A percentile compares a stretch with the other conserved stretches of the same genome.
phyloP scores from a whole-genome alignment of 306 rosid genomes.

The Dalbergia cultrata region DNA sequence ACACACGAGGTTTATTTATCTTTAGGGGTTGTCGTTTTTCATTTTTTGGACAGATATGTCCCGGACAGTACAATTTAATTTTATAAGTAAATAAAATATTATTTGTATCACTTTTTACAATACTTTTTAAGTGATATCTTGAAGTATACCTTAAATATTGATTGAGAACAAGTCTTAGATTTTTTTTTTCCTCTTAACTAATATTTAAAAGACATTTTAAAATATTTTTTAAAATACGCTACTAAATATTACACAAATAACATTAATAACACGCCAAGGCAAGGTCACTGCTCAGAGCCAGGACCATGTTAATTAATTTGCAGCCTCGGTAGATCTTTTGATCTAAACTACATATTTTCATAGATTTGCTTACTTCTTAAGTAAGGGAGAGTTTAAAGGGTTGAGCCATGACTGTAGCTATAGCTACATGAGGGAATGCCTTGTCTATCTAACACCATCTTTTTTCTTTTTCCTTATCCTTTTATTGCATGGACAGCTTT shows the following conservation, averaged over 20 bases:
- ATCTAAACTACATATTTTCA: neutral
- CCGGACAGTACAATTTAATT: conserved; percentile 21
- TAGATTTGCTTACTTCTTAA: conserved; percentile 44
- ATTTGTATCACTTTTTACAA: too few relatives aligned
- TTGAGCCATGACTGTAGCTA: conserved; percentile 26
- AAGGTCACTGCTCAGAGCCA: neutral
- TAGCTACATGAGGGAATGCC: conserved; percentile 51
- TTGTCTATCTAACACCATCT: neutral
- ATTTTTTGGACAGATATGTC: conserved; percentile 51
- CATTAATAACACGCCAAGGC: neutral
- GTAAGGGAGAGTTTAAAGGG: conserved; percentile 40
- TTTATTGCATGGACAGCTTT: neutral
- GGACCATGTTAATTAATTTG: neutral
- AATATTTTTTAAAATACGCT: too few relatives aligned
- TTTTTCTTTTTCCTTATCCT: neutral
- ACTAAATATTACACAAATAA: too few relatives aligned
- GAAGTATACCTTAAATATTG: too few relatives aligned
- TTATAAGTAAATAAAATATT: too few relatives aligned
- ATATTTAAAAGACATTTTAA: too few relatives aligned
- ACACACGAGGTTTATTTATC: conserved; percentile 29
- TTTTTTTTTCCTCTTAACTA: too few relatives aligned
- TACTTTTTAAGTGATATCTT: too few relatives aligned
- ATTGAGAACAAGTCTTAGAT: too few relatives aligned
- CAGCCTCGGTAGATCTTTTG: neutral
- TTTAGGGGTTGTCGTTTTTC: neutral